A percentile compares a stretch with the other conserved stretches of the same genome.
phyloP scores from a whole-genome alignment of 768 basidiomycete genomes.

The Serendipita sp. region DNA sequence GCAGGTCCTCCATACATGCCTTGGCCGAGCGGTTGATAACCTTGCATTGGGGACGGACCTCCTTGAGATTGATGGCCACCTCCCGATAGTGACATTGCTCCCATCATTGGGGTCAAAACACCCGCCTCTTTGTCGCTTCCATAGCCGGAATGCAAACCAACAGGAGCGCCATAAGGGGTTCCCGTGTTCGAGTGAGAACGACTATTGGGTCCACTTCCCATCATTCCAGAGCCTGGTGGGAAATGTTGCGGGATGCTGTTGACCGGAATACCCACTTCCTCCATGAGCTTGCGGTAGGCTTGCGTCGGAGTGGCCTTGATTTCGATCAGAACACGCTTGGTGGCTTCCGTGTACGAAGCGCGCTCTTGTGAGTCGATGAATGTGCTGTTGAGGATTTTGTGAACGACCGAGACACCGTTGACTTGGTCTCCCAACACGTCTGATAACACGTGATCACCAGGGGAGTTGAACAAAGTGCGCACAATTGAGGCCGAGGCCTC shows the following conservation, averaged over 20 bases:
- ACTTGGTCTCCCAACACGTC: slow-evolving; percentile 94
- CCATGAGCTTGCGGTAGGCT: slow-evolving; percentile 82
- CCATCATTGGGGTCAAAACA: slow-evolving; percentile 75
- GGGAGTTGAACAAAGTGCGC: slow-evolving; percentile 79
- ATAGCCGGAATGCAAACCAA: slow-evolving; percentile 63
- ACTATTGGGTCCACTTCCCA: slow-evolving; percentile 19
- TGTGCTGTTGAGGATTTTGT: slow-evolving; percentile 79
- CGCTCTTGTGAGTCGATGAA: slow-evolving; percentile 63
- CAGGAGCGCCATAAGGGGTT: slow-evolving; percentile 38
- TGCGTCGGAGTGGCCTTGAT: slow-evolving; percentile 89
- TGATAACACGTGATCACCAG: slow-evolving; percentile 75
- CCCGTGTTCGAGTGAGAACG: slow-evolving; percentile 1
- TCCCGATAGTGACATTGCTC: slow-evolving; percentile 46
- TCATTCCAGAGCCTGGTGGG: slow-evolving; percentile 33
- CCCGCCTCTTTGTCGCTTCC: slow-evolving; percentile 62
- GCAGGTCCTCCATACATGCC: slow-evolving; percentile 16
- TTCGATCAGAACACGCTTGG: slow-evolving; percentile 77
- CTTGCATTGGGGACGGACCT: slow-evolving; percentile 46
- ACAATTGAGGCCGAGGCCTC: slow-evolving; percentile 76
- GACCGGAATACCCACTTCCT: slow-evolving; percentile 85
- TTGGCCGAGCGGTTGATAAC: slow-evolving; percentile 28
- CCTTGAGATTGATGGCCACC: slow-evolving; percentile 42
- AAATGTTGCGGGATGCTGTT: slow-evolving; percentile 76
- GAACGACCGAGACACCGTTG: slow-evolving; percentile 82
- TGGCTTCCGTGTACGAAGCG: slow-evolving; percentile 59